Conservation (phyloP, 805 yeast genomes). For the Zygoascus tannicola region DNA sequence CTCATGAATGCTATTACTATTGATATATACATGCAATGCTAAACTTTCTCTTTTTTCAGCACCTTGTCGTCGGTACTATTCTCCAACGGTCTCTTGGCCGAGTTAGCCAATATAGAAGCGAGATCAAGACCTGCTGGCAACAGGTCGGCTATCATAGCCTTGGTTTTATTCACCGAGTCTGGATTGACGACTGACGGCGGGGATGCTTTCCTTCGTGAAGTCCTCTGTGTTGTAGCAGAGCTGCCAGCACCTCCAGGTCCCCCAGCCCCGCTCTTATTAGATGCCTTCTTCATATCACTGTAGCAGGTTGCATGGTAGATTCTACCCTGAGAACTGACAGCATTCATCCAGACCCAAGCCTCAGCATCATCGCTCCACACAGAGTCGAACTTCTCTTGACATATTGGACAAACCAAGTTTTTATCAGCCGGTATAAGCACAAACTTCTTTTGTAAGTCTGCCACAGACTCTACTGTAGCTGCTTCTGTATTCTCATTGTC, state of each 20-base stretch:
- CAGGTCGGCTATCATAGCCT: slow-evolving; percentile 1
- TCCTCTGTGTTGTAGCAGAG: background rate
- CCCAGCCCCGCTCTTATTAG: slow-evolving; percentile 3
- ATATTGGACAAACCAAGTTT: slow-evolving; percentile 53
- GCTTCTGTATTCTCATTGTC: slow-evolving; percentile 8
- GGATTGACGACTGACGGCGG: background rate
- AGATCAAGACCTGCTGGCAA: slow-evolving; percentile 8
- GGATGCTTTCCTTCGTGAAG: background rate
- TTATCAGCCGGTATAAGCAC: slow-evolving; percentile 62
- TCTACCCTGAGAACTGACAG: slow-evolving; percentile 40
- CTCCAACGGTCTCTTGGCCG: slow-evolving; percentile 5
- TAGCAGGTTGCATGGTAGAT: slow-evolving; percentile 62
- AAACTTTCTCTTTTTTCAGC: slow-evolving; percentile 6
- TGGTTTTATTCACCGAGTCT: background rate
- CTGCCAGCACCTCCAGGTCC: background rate
- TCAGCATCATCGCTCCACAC: slow-evolving; percentile 64
- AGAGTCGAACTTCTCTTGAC: slow-evolving; percentile 57
- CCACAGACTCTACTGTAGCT: slow-evolving; percentile 17
- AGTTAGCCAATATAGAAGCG: slow-evolving; percentile 5
- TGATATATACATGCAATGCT: too few relatives aligned
- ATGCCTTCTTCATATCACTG: slow-evolving; percentile 41
- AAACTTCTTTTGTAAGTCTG: slow-evolving; percentile 36
- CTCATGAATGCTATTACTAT: too few relatives aligned
- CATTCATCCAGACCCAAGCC: slow-evolving; percentile 76
- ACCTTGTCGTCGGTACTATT: slow-evolving; percentile 3